phyloP scores from a whole-genome alignment of 1,284 basidiomycete genomes.

The Leccinum colubrinum region DNA sequence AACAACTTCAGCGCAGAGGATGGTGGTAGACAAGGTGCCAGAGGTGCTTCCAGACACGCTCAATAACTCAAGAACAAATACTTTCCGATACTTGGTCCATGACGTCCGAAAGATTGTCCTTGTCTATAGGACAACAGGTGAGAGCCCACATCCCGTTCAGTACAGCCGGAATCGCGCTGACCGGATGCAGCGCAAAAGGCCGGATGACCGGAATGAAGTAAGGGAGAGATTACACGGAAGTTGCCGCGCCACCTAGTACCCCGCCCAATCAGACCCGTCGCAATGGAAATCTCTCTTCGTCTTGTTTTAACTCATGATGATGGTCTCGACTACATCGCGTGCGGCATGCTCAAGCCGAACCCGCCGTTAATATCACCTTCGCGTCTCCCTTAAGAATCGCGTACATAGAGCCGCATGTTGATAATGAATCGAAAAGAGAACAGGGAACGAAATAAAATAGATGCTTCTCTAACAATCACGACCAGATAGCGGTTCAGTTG shows the following conservation, averaged over 20 bases:
- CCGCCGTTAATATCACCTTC: background rate
- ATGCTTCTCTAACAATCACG: too few species aligned
- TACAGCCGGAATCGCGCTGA: background rate
- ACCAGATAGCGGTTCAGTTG: too few species aligned
- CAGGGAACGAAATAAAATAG: too few species aligned
- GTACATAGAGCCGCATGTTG: background rate
- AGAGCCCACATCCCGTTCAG: background rate
- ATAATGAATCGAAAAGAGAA: too few species aligned
- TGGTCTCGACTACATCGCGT: background rate
- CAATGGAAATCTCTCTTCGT: background rate
- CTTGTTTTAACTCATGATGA: too few species aligned
- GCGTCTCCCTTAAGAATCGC: background rate
- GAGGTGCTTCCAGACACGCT: background rate
- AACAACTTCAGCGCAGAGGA: background rate
- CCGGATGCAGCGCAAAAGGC: background rate
- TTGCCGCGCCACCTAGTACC: slow-evolving; percentile 10
- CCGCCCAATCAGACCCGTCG: background rate
- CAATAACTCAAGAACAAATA: background rate
- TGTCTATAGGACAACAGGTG: background rate
- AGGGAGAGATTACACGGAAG: slow-evolving; percentile 10
- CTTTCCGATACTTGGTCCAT: background rate
- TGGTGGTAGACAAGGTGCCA: background rate
- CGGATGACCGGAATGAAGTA: background rate
- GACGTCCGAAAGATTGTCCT: background rate
- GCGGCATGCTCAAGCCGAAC: background rate